Base-by-base conservation (phyloP, 208 protist genomes). In the Jaenimonas drosophilae region DNA sequence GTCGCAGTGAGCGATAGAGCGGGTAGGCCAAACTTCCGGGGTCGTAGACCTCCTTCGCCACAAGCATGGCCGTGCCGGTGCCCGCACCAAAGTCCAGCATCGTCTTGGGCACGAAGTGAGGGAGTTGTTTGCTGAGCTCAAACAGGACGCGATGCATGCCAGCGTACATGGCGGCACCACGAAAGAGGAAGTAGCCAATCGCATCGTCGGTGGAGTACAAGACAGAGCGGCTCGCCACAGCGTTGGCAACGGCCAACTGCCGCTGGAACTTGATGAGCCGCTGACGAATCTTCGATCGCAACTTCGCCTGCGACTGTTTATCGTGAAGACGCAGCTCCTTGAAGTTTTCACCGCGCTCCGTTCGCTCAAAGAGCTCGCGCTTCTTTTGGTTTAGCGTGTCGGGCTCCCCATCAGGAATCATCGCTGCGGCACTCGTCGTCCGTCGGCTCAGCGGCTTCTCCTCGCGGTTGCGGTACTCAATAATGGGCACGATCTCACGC, bases 351-450 rank as follows among this genome's bases (percentile, higher is more conserved):
- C 75, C 79, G 32, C 65, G 69, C 61, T 88, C 84, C 21, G 45
- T 72, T 1, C 76, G 64, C 59, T 92, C 84, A 49, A 88, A 92
- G 21, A 92, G 57, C 56, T 92, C 78, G 17, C 76, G 67, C 48
- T 92, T 92, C 53, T 88, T 88, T 47, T 88, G 76, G 62, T 92
- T 92, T 17, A 92, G 64, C 31, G 84, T 92, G 61, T 88, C 79
- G 3, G 84, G 64, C 58, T 91, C 70, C 11, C 77, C 82, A 14
- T 86, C 76, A 2, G 82, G 82, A 25, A 91, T 84, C 75, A 88
- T 74, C 41, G 87, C 75, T n/a, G n/a, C n/a, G 3, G 58, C 68
- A 1, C 72, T 58, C 33, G 68, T 70, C 31, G 59, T 66, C 7
- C 46, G 61, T 39, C 72, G 64, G 20, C 65, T 51, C 25, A 64